Base-by-base conservation (phyloP, 768 basidiomycete genomes). In the Amanita rubescens region DNA sequence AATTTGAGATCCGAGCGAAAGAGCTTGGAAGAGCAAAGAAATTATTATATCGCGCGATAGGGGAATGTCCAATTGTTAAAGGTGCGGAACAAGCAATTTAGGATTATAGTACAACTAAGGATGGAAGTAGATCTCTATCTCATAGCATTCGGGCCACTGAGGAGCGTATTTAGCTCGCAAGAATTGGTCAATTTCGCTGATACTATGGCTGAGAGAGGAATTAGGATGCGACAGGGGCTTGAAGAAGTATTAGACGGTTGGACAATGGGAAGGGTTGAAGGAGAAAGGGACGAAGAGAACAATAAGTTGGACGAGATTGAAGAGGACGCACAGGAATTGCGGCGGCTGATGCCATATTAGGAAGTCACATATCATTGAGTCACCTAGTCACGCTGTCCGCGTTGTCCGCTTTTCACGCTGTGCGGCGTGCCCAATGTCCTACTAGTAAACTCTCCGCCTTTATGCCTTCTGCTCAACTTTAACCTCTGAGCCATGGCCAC, bases 21-120 rank as follows among this genome's bases (percentile, higher is more conserved):
- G 70, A 84, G 53, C 61, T 81, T 43, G 64, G 79, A 58, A 73
- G 73, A 45, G 90, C 87, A 17, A 91, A 89, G 69, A 81, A 75
- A 57, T 58, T 90, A 44, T 65, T 91, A n/a, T 87, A 81, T 63
- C 78, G 85, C 41, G 89, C 87, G 2, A 74, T 90, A 30, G 71
- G 77, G 34, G 85, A 88, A 65, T 90, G 87, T 59, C 87, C 90
- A 1, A 65, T 89, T 30, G 73, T 73, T 8, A 92, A 92, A 77
- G 87, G 89, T 85, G 48, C 45, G 63, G 52, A 20, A 7, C n/a
- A 22, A 15, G 24, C 15, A 27, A 59, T 53, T 50, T 25, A 24
- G 14, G 30, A 35, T 19, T 54, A 37, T 35, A 17, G 27, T 34
- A 24, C 27, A 39, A 45, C 19, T 24, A 39, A 17, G 53, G 44